Conservation (phyloP, 768 basidiomycete genomes). For the Rhodotorula kratochvilovae region DNA sequence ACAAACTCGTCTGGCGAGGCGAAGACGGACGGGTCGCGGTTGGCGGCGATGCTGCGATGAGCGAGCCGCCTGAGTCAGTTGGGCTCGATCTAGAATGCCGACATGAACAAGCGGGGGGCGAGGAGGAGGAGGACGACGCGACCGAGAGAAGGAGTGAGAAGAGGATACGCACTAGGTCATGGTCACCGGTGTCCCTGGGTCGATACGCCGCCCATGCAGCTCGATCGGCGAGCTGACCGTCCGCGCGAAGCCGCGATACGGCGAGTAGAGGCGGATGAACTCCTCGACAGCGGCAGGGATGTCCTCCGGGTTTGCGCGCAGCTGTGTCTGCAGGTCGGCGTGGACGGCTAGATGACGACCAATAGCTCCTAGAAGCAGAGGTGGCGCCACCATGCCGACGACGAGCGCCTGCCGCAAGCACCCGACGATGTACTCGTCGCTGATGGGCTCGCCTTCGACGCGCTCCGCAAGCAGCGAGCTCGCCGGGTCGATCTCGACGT, state of each 20-base stretch:
- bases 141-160: not conserved
- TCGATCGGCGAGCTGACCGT: constrained; percentile 3
- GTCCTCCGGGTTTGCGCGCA: constrained; percentile 9
- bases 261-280: constrained; percentile 23
- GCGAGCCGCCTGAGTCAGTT: not conserved
- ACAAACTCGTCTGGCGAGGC: constrained; percentile 24
- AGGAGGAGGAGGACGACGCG: too few relatives aligned
- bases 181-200: constrained; percentile 28
- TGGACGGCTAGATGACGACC: constrained; percentile 20
- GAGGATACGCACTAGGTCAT: constrained; percentile 18
- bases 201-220: constrained; percentile 20
- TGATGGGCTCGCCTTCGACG: constrained; percentile 1
- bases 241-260: constrained; percentile 20
- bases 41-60: constrained; percentile 7
- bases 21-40: constrained; percentile 31
- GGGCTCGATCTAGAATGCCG: too few relatives aligned
- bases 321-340: constrained; percentile 17
- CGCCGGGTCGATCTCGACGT: constrained; percentile 26
- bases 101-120: too few relatives aligned
- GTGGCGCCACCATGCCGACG: constrained; percentile 25
- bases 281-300: constrained; percentile 27
- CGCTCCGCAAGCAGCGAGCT: constrained; percentile 19
- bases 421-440: constrained; percentile 18
- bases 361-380: constrained; percentile 15
- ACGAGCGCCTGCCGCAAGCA: constrained; percentile 24